Conservation (phyloP, 2,329 filamentous ascomycete species). For the Calycina herbarum region DNA sequence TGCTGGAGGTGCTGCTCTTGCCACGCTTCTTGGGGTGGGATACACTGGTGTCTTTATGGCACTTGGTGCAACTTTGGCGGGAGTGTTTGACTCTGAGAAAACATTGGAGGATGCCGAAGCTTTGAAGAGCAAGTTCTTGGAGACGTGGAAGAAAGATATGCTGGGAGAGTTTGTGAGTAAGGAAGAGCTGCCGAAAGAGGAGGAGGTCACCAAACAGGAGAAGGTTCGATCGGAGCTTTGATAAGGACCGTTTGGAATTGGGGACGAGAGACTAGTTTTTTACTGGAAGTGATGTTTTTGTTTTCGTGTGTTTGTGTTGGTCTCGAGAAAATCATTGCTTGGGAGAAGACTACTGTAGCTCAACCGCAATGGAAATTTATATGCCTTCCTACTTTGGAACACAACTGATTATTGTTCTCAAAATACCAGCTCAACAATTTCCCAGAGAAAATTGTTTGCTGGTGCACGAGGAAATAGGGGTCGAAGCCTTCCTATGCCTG, state of each 20-base stretch:
- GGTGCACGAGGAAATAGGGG: no score
- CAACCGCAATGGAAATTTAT: no score
- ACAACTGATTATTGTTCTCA: no score
- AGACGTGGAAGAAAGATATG: slow-evolving; percentile 21
- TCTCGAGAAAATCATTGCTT: no score
- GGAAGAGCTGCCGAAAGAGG: not conserved
- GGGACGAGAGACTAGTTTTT: no score
- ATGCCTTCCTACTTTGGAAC: no score
- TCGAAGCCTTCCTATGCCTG: no score
- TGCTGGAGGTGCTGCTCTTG: slow-evolving; percentile 32
- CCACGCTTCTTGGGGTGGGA: slow-evolving; percentile 26
- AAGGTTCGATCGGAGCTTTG: not conserved
- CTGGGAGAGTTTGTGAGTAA: not conserved
- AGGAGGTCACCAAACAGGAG: not conserved
- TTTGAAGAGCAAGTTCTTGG: slow-evolving; percentile 22
- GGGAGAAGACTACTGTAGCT: no score
- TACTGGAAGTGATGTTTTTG: no score
- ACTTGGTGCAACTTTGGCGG: slow-evolving; percentile 19
- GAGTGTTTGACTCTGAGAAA: slow-evolving; percentile 16
- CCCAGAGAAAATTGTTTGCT: no score
- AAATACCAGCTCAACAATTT: no score
- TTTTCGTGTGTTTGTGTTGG: no score
- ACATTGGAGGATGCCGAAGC: slow-evolving; percentile 8
- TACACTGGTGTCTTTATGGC: slow-evolving; percentile 18
- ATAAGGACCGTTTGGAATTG: not conserved